Evolutionary conservation across 768 basidiomycete species (phyloP).

Genomic region (Hygrophorus russula): DNA sequence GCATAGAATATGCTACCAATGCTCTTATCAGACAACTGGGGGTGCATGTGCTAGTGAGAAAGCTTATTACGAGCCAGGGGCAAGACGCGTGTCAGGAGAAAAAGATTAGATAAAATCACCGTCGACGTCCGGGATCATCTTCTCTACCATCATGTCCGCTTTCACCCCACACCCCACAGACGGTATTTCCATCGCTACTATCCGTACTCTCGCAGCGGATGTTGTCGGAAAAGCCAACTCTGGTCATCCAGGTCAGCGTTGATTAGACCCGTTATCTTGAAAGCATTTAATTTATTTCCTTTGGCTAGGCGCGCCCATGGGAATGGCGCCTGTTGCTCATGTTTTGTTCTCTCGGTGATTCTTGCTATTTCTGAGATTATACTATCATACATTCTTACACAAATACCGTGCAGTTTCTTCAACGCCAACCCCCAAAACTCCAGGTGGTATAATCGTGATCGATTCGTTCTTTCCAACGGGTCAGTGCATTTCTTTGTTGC

Average conservation of each 20-base stretch:
- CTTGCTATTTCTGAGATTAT: conserved; percentile 1
- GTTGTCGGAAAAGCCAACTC: conserved; percentile 84
- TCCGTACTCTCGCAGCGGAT: conserved; percentile 67
- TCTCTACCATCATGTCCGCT: conserved; percentile 27
- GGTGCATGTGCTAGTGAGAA: conserved; percentile 37
- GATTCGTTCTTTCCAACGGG: conserved; percentile 95
- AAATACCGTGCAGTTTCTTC: conserved; percentile 46
- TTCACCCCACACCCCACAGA: conserved; percentile 35
- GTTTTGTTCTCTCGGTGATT: conserved; percentile 67
- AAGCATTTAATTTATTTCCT: conserved; percentile 2
- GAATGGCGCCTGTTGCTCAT: conserved; percentile 79
- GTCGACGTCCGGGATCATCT: conserved; percentile 9
- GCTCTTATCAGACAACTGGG: conserved; percentile 60
- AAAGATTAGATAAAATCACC: conserved; percentile 1
- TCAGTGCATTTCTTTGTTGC: conserved; percentile 26
- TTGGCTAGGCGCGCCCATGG: conserved; percentile 78
- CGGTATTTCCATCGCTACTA: conserved; percentile 53
- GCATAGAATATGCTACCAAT: conserved; percentile 27
- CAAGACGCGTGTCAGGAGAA: conserved; percentile 5
- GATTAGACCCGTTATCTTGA: conserved; percentile 5
- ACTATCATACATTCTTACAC: neutral
- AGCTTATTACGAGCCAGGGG: neutral
- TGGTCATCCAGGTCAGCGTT: conserved; percentile 69
- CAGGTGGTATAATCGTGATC: conserved; percentile 93
- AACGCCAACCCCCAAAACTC: conserved; percentile 83